Conservation (phyloP, 495 filamentous ascomycete species). For the Hypoxylon trugodes region DNA sequence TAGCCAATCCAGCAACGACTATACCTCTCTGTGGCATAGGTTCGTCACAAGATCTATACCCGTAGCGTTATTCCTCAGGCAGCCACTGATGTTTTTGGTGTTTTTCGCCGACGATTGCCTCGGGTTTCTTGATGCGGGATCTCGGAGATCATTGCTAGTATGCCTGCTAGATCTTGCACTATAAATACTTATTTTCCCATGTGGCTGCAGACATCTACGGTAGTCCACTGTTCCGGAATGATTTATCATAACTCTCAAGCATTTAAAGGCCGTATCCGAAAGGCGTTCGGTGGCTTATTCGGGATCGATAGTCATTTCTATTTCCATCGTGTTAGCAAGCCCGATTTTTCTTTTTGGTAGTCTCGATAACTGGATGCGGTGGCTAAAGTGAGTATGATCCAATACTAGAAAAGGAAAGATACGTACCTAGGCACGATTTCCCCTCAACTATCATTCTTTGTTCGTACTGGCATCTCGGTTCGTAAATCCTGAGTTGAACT, state of each 20-base stretch:
- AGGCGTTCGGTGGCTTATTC: neutral
- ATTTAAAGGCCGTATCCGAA: neutral
- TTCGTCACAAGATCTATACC: slow-evolving; percentile 5
- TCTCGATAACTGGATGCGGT: no score
- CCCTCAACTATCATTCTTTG: no score
- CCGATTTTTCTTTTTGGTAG: neutral
- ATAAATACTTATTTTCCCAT: neutral
- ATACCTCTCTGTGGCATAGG: no score
- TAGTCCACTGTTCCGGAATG: slow-evolving; percentile 4
- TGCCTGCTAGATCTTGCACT: slow-evolving; percentile 13
- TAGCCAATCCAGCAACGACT: no score
- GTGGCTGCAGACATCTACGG: neutral
- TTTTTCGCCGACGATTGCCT: neutral
- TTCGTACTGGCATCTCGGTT: no score
- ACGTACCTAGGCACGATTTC: no score
- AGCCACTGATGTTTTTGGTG: slow-evolving; percentile 6
- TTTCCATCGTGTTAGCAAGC: neutral
- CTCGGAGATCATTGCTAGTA: neutral
- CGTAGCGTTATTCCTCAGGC: neutral
- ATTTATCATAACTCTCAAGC: slow-evolving; percentile 15
- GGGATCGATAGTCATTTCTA: neutral
- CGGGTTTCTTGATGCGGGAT: neutral
- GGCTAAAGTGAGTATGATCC: no score
- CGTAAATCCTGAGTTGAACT: no score
- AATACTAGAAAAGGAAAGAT: no score